These are phyloP conservation scores for Fusarium sp. DNA, from an alignment of 2,329 filamentous ascomycete genomes.

Conservation along the genomic window DNA sequence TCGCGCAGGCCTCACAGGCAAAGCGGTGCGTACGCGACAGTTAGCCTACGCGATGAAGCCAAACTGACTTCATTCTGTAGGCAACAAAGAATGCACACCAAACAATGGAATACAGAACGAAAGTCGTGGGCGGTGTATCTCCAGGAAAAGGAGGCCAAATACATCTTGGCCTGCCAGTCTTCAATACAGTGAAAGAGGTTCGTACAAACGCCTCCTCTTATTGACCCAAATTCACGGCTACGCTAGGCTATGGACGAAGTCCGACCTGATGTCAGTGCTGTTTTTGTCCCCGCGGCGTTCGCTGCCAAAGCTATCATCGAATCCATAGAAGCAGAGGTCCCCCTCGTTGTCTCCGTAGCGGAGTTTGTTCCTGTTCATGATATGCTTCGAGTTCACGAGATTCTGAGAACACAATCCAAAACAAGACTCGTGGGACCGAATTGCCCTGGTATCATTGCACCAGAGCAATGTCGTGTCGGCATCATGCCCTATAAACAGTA, in stretches of 20 bases:
- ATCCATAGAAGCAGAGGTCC: constrained; percentile 81
- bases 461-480: constrained; percentile 68
- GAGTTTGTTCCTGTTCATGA: constrained; percentile 85
- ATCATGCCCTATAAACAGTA: constrained; percentile 57
- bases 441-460: constrained; percentile 82
- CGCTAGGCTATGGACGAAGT: constrained; percentile 48
- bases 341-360: constrained; percentile 80
- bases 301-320: constrained; percentile 77
- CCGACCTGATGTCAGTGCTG: constrained; percentile 73
- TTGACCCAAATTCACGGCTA: neutral
- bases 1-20: constrained; percentile 51
- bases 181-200: constrained; percentile 50
- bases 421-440: constrained; percentile 84
- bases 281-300: constrained; percentile 77
- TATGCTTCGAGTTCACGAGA: constrained; percentile 75
- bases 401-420: constrained; percentile 76
- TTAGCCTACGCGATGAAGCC: neutral
- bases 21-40: constrained; percentile 44
- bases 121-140: constrained; percentile 53
- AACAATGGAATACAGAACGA: constrained; percentile 53
- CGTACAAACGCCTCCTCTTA: neutral
- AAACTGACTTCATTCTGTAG: constrained; percentile 30
- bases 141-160: constrained; percentile 49
- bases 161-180: constrained; percentile 52
- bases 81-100: constrained; percentile 53